Percentiles rank a stretch among this genome's conserved stretches.
Evolutionary conservation across 176 grass and related monocot genomes (phyloP).

Genomic region (Rhynchospora breviuscula): DNA sequence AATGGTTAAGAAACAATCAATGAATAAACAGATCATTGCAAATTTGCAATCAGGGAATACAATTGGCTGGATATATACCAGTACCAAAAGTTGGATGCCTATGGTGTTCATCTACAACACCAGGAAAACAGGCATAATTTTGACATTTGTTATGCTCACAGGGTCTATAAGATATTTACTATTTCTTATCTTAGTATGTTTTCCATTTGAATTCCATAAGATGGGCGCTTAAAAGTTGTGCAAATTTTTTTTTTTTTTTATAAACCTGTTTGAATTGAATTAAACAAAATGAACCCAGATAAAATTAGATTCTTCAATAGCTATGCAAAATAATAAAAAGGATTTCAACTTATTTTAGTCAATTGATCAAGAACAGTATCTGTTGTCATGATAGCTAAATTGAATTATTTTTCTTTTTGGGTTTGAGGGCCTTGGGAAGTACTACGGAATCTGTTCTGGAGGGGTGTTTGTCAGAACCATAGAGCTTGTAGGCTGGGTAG

Average conservation of each 20-base stretch:
- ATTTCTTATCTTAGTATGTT: neutral
- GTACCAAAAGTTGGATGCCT: neutral
- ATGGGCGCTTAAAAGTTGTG: neutral
- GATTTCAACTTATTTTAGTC: neutral
- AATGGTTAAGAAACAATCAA: neutral
- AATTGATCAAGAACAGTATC: neutral
- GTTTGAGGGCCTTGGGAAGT: neutral
- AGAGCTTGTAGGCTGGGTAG: neutral
- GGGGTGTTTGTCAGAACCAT: conserved; percentile 5
- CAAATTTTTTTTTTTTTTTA: neutral
- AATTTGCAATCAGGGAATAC: neutral
- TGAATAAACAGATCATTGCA: neutral
- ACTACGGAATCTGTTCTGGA: neutral
- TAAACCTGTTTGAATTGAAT: neutral
- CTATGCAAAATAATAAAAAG: neutral
- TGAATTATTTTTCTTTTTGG: neutral
- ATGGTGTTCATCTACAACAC: neutral
- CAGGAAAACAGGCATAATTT: neutral
- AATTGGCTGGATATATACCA: neutral
- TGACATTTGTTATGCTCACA: neutral
- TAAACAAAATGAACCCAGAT: neutral
- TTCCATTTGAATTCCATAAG: neutral
- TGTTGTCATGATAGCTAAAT: neutral
- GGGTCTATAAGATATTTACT: neutral
- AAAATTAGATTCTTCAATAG: neutral